Base-by-base conservation (phyloP, 2,329 filamentous ascomycete species). In the Beauveria sp. region DNA sequence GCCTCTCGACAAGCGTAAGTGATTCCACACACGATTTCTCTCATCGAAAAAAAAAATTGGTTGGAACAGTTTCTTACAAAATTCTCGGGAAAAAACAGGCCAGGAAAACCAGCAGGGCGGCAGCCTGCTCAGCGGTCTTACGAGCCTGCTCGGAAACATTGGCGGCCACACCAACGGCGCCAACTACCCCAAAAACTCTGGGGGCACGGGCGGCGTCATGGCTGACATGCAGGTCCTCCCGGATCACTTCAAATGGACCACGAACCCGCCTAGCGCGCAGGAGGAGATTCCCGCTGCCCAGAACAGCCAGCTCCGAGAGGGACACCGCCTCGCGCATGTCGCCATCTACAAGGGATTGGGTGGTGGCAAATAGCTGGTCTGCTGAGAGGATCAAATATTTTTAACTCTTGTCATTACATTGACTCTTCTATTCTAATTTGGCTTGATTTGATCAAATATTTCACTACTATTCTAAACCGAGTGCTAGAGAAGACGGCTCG, bases 291-390 rank as follows among this genome's bases (percentile, higher is more conserved):
- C 57, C 6, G 34, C 57, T 5, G 31, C 34, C 38, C 24, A 45
- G 12, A 60, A 60, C 57, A 60, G 57, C 48, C 57, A 60, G 57
- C 38, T 60, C 24, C 34, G 57, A n/a, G 57, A 60, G 48, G 57
- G 57, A 20, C 57, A 60, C 57, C 57, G 57, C 40, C 20, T 52
- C 38, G 57, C 57, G 10, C 57, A 60, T 38, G 57, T 20, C 24
- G 38, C 38, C 34, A 42, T 60, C 57, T 51, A 52, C 57, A 45
- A 45, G 18, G 48, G 57, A n/a, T 1, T 51, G 20, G 46, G 56
- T 8, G 56, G 56, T n/a, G n/a, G 20, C 10, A 24, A 48, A 3
- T 20, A 45, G 34, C 3, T 1, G 16, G 6, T 14, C 5, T 43
- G 2, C 12, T 16, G n/a, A 22, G 22, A 14, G 18, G 28, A 8